Evolutionary conservation across 106 monocot species (phyloP), one percentile per base, ranked within the genome.

Genomic region (Dendrobium nobile): DNA sequence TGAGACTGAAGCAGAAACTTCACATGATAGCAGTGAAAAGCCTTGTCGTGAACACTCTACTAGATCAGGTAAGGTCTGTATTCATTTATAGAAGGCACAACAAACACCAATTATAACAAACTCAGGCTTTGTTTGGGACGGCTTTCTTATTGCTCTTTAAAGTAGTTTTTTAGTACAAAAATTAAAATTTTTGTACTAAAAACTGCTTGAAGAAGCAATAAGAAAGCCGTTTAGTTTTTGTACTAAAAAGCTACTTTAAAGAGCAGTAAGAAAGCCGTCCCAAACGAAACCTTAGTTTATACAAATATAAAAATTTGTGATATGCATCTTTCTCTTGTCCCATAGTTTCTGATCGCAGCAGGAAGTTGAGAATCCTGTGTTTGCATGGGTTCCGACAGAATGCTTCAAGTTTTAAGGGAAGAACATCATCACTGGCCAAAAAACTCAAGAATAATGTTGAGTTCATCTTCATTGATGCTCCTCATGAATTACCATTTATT

Each of bases 381-480:
- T 86, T 99, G 91, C 99, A 99, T 70, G 99, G 95, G 58, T 99
- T 99, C 84, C 84, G 95, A 20, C 99, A 99, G 84, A 99, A 93
- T 77, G 93, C 89, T 15, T 99, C 91, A 26, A 90, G 75, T 85
- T 99, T 99, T 82, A 99, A 93, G 77, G 95, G 99, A 45, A 89
- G 99, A 88, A 90, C 95, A 31, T 73, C 87, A 81, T 93, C 99
- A 48, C 86, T 99, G 10, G 84, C 95, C 8, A 99, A 98, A 80
- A 98, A 99, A 81, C 84, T 99, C 13, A 95, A 80, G 56, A 87
- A 79, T 67, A 80, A 91, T 2, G 93, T 83, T 2, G 91, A 99
- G 75, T 65, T 99, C 75, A 45, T 90, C 47, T 93, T 91, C 24
- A 70, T 99, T 2, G 88, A 99, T 79, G 99, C 87, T 41, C 95